phyloP scores from a whole-genome alignment of 169 alveolate species.

The Eimeria praecox region DNA sequence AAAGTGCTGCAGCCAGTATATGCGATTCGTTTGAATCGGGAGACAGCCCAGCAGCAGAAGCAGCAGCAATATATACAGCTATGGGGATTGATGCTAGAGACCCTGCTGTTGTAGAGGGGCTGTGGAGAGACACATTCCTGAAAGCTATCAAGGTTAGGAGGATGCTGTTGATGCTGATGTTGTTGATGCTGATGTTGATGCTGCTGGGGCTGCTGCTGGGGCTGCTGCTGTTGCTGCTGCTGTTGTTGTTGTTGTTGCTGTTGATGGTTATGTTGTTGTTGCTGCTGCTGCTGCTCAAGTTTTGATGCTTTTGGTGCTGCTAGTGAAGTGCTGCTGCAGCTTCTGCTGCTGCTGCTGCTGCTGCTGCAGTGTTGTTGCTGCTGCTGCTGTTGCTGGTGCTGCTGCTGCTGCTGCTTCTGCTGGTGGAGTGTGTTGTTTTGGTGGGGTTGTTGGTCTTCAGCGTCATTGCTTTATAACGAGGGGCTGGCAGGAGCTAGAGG shows the following conservation, averaged over 20 bases:
- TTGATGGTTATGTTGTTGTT: background rate
- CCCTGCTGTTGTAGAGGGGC: constrained; percentile 83
- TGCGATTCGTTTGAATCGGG: constrained; percentile 1
- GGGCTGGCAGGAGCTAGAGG: constrained; percentile 84
- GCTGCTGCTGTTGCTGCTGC: too few species aligned
- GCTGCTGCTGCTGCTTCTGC: too few species aligned
- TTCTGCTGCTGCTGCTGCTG: background rate
- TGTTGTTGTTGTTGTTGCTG: background rate
- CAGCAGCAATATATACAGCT: background rate
- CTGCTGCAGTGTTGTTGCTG: background rate
- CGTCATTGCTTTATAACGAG: constrained; percentile 83
- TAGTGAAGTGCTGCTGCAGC: too few species aligned
- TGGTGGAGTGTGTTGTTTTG: too few species aligned
- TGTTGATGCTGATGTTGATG: too few species aligned
- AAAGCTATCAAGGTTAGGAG: constrained; percentile 16
- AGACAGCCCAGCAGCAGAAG: too few species aligned
- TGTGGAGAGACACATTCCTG: constrained; percentile 36
- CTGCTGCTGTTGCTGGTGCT: background rate
- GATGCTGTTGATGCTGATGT: background rate
- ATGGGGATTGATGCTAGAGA: constrained; percentile 55
- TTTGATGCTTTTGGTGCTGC: background rate
- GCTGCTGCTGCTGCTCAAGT: too few species aligned
- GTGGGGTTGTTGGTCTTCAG: background rate
- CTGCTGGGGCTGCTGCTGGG: too few species aligned
- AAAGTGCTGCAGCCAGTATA: background rate